Evolutionary conservation across 202 grass and related monocot genomes (phyloP).

Genomic region (Sporobolus alterniflorus): DNA sequence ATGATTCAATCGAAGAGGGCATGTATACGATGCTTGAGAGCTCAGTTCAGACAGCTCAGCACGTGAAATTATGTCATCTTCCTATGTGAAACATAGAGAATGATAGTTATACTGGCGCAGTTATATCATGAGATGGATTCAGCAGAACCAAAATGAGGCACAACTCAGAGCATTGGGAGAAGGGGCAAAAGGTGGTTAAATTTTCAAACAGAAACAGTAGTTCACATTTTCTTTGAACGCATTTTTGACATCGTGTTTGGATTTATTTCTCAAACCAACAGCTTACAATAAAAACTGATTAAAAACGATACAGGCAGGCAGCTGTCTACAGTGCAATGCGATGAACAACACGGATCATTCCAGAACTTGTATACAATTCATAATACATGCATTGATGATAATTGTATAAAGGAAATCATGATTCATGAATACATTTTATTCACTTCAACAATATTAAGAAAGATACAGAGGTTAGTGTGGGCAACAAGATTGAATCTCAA

Average conservation of each 20-base stretch:
- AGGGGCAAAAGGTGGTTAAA: background rate
- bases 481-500: constrained; percentile 24
- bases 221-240: background rate
- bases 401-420: constrained; percentile 28
- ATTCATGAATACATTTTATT: constrained; percentile 18
- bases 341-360: background rate
- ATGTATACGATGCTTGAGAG: constrained; percentile 34
- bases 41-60: constrained; percentile 35
- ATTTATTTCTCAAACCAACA: background rate
- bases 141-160: background rate
- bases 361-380: constrained; percentile 18
- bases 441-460: constrained; percentile 37
- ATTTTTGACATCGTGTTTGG: background rate
- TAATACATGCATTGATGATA: background rate
- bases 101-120: background rate
- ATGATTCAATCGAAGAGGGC: constrained; percentile 23
- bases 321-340: background rate
- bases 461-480: constrained; percentile 38
- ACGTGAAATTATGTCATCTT: background rate
- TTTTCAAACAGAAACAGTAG: background rate
- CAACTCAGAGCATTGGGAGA: background rate
- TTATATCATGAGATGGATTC: background rate
- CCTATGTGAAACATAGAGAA: background rate
- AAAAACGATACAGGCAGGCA: background rate
- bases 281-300: background rate